Conservation (phyloP, 2,329 filamentous ascomycete species). For the Cercospora beticola region DNA sequence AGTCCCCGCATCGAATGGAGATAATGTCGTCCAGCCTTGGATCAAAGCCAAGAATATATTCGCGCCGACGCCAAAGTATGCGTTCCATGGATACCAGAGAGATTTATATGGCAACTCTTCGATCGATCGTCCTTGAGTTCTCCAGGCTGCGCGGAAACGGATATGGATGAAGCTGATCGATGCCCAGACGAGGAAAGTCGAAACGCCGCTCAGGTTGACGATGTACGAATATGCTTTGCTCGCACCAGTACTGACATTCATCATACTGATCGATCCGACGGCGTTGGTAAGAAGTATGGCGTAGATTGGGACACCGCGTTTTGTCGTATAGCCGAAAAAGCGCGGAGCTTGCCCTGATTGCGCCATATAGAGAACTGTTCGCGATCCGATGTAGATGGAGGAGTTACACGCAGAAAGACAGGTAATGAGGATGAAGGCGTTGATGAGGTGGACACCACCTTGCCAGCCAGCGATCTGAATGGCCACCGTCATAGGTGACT, state of each 20-base stretch:
- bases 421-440: constrained; percentile 72
- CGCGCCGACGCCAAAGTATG: constrained; percentile 50
- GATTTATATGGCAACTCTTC: constrained; percentile 51
- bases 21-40: constrained; percentile 56
- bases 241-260: constrained; percentile 69
- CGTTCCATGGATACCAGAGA: constrained; percentile 53
- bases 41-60: constrained; percentile 54
- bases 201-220: constrained; percentile 62
- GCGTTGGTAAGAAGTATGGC: constrained; percentile 67
- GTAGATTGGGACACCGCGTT: constrained; percentile 59
- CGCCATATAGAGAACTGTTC: constrained; percentile 74
- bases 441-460: constrained; percentile 72
- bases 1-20: constrained; percentile 50
- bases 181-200: constrained; percentile 71
- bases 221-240: constrained; percentile 67
- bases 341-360: constrained; percentile 69
- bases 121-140: constrained; percentile 55
- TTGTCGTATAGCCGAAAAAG: constrained; percentile 67
- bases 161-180: constrained; percentile 70
- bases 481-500: constrained; percentile 68
- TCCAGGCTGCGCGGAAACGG: constrained; percentile 66
- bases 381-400: constrained; percentile 73
- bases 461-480: constrained; percentile 73
- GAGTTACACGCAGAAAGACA: constrained; percentile 67
- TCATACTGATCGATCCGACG: constrained; percentile 70